Evolutionary conservation across 148 eudicot genomes (phyloP).

Genomic region (Rhododendron molle): DNA sequence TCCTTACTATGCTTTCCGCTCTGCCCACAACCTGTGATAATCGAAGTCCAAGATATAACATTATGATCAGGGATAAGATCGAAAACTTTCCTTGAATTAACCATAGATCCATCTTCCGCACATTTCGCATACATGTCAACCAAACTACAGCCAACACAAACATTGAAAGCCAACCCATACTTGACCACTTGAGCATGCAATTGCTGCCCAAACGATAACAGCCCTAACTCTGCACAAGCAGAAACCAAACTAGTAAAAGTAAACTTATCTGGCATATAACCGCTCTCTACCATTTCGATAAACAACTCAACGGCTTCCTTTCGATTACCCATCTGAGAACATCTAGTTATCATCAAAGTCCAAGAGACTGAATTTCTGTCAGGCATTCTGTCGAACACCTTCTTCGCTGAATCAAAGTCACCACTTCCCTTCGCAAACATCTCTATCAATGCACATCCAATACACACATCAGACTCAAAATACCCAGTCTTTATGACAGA

Average conservation of each 20-base stretch:
- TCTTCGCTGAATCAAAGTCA: conserved; percentile 43
- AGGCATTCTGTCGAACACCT: conserved; percentile 67
- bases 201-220: conserved; percentile 39
- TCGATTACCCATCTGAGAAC: conserved; percentile 37
- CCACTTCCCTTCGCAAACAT: conserved; percentile 45
- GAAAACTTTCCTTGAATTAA: too few species aligned
- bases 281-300: conserved; percentile 42
- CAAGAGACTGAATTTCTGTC: conserved; percentile 47
- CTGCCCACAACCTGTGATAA: too few species aligned
- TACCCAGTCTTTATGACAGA: conserved; percentile 42
- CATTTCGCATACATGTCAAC: conserved; percentile 67
- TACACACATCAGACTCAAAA: conserved; percentile 43
- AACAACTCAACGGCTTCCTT: conserved; percentile 41
- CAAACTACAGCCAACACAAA: conserved; percentile 59
- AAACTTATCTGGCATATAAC: conserved; percentile 9
- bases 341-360: conserved; percentile 64
- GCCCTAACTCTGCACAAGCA: conserved; percentile 44
- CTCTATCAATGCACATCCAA: conserved; percentile 65
- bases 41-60: too few species aligned
- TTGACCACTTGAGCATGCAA: conserved; percentile 45
- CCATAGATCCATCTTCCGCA: too few species aligned
- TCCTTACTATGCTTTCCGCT: too few species aligned
- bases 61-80: too few species aligned
- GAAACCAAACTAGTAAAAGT: conserved; percentile 21
- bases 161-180: conserved; percentile 36